Evolutionary conservation across 129 eudicot genomes (phyloP), one percentile per base, ranked within the genome.

Genomic region (Helichrysum umbraculigerum): DNA sequence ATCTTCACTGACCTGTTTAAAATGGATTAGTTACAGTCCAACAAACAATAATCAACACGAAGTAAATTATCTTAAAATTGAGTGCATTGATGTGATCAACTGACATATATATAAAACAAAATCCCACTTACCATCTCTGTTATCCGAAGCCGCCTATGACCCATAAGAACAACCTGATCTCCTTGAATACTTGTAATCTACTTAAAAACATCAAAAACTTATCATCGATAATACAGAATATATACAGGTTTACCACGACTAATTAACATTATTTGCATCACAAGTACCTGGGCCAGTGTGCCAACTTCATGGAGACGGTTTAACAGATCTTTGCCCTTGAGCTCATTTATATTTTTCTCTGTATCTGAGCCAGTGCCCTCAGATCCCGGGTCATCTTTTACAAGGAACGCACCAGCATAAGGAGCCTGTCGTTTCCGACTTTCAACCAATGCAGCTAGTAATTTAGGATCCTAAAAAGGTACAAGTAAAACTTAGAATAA

Each of bases 231-330:
- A 34, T 33, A n/a, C 57, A 71, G 22, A 47, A 33, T 78, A 78
- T 34, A 37, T 28, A 71, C 22, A 32, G 14, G 17, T 39, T 44
- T 66, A 72, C 74, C 62, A 41, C 7, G 3, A 73, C 17, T 16
- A 14, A 15, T 25, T 54, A 65, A 54, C 44, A 65, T 35, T 30
- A 63, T 6, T 15, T 41, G 20, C 37, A 72, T 59, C 59, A 69
- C 62, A 73, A 77, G 15, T 84, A 95, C 99, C 99, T 94, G 99
- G 21, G 96, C 99, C 50, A 95, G 82, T 66, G 96, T 89, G 58
- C 99, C 99, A 85, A 95, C 99, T 83, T 95, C 96, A 80, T 95
- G 97, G 75, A 95, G 93, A 62, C 99, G 97, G 32, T 87, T 82
- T 61, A 91, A 80, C 72, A 95, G 82, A 16, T 91, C 99, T 79